phyloP scores from a whole-genome alignment of 2,329 filamentous ascomycete genomes.

The Venturia nashicola region DNA sequence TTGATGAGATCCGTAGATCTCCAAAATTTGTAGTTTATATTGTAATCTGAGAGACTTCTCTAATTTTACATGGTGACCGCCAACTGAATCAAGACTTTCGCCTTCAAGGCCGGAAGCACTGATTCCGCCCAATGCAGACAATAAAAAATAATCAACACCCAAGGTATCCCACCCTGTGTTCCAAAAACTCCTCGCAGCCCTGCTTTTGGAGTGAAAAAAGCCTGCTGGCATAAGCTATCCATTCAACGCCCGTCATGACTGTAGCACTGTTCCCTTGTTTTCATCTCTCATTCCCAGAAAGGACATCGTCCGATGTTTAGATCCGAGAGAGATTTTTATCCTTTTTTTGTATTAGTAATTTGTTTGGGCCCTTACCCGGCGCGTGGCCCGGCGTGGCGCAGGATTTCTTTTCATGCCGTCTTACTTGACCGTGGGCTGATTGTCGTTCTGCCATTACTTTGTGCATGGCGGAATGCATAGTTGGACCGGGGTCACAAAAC shows the following conservation, averaged over 20 bases:
- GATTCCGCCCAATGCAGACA: neutral
- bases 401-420: neutral
- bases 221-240: neutral
- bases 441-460: neutral
- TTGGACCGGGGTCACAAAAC: neutral
- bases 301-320: neutral
- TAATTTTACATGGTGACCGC: slow-evolving; percentile 1
- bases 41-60: neutral
- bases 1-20: slow-evolving; percentile 6
- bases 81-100: neutral
- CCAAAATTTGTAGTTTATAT: slow-evolving; percentile 5
- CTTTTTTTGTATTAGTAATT: neutral
- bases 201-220: neutral
- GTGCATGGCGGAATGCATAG: neutral
- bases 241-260: neutral
- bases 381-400: neutral
- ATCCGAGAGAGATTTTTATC: neutral
- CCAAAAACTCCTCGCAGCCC: neutral
- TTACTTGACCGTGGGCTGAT: neutral
- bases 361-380: neutral
- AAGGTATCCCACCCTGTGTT: neutral
- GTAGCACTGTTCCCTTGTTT: neutral
- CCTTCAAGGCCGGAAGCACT: neutral
- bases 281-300: neutral
- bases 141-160: neutral